A percentile compares a stretch with the other conserved stretches of the same genome.
Evolutionary conservation across 495 filamentous ascomycete species (phyloP).

Genomic region (Xylaria sp.): DNA sequence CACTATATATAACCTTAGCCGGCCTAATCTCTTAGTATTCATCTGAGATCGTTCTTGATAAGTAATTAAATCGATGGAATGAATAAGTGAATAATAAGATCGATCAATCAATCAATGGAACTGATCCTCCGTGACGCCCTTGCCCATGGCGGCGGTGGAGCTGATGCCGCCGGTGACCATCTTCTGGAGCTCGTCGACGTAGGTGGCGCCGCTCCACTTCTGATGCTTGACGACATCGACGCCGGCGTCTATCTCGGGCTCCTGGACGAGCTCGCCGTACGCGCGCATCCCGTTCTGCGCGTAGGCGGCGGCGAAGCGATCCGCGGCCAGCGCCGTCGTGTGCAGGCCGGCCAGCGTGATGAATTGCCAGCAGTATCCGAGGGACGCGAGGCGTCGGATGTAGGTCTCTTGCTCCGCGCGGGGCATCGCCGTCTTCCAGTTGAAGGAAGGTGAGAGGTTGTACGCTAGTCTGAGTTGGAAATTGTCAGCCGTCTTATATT

Average conservation of each 20-base stretch:
- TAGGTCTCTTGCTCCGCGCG: conserved; percentile 95
- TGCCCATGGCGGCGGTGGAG: conserved; percentile 92
- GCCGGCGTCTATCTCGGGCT: conserved; percentile 89
- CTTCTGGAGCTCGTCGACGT: conserved; percentile 91
- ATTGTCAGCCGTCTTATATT: conserved; percentile 26
- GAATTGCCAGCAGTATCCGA: conserved; percentile 99
- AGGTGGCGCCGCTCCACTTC: conserved; percentile 96
- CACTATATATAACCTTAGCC: not conserved
- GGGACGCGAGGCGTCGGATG: conserved; percentile 81
- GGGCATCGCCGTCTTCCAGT: conserved; percentile 98
- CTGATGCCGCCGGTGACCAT: conserved; percentile 96
- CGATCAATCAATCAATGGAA: conserved; percentile 59
- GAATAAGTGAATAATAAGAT: too few species aligned
- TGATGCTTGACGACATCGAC: conserved; percentile 98
- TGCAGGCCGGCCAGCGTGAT: conserved; percentile 98
- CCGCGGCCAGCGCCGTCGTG: conserved; percentile 88
- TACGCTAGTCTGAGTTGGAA: conserved; percentile 73
- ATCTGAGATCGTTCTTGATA: not conserved
- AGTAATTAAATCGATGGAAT: not conserved
- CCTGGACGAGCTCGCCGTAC: conserved; percentile 95
- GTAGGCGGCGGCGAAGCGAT: conserved; percentile 87
- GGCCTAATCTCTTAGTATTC: not conserved
- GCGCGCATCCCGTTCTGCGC: conserved; percentile 87
- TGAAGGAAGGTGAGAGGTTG: conserved; percentile 98
- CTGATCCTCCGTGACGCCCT: conserved; percentile 97